A percentile compares a stretch with the other conserved stretches of the same genome.
Conservation (phyloP, 192 early-diverging fungal species). For the Coemansia sp. region DNA sequence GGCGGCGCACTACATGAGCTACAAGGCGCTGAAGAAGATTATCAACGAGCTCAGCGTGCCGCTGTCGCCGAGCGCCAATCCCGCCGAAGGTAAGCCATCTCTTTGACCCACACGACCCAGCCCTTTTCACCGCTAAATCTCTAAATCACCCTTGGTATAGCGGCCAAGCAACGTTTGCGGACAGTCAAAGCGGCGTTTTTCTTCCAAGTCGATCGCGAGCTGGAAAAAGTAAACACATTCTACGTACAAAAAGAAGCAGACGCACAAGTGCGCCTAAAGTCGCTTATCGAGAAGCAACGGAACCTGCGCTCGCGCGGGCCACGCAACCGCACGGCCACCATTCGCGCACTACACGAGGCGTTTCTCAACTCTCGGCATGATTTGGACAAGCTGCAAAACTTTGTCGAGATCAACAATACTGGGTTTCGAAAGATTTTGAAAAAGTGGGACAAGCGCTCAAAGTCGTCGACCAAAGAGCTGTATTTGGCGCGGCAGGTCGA, state of each 20-base stretch:
- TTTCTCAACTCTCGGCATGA: slow-evolving; percentile 91
- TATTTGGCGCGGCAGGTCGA: slow-evolving; percentile 97
- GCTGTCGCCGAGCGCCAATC: slow-evolving; percentile 40
- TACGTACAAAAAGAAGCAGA: slow-evolving; percentile 97
- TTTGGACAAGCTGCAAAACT: slow-evolving; percentile 96
- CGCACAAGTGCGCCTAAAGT: slow-evolving; percentile 82
- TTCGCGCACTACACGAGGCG: slow-evolving; percentile 81
- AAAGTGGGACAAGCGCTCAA: slow-evolving; percentile 99
- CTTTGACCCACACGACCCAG: too few relatives aligned
- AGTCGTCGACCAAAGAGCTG: slow-evolving; percentile 95
- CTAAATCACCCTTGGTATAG: slow-evolving; percentile 3
- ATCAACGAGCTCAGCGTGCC: slow-evolving; percentile 71
- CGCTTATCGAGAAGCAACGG: slow-evolving; percentile 78
- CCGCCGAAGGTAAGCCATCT: slow-evolving; percentile 32
- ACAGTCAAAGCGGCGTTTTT: slow-evolving; percentile 96
- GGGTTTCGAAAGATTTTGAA: slow-evolving; percentile 99
- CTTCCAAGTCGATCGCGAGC: slow-evolving; percentile 94
- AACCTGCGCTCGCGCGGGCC: slow-evolving; percentile 58
- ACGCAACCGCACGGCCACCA: slow-evolving; percentile 57
- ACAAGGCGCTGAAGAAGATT: slow-evolving; percentile 98
- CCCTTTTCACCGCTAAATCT: neutral
- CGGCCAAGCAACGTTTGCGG: slow-evolving; percentile 59
- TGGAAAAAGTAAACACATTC: slow-evolving; percentile 97
- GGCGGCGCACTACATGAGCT: slow-evolving; percentile 92
- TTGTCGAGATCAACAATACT: slow-evolving; percentile 93